Evolutionary conservation across 768 basidiomycete genomes (phyloP), one percentile per base, ranked within the genome.

Genomic region (Tulasnella sp.): DNA sequence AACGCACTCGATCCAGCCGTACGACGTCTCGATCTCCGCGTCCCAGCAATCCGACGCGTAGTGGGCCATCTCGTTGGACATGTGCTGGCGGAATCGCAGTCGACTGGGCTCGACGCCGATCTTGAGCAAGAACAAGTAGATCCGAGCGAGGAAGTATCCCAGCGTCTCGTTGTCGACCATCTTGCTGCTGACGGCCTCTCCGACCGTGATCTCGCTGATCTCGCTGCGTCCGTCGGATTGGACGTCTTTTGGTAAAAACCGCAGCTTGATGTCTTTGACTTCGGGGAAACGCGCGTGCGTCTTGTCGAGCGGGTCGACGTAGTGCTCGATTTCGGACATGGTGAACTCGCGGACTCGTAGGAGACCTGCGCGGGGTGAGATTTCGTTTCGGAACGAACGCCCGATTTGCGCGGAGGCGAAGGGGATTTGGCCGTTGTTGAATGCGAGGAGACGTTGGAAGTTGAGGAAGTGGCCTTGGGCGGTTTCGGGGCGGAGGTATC

Each of bases 11-110:
- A 94, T 97, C 97, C 97, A 99, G 67, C 91, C 89, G 78, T 91
- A 91, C 70, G 93, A 92, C 74, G 93, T 95, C 78, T 95, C 88
- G 79, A 99, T 98, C 85, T 99, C 97, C 58, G 96, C 97, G 82
- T 99, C 97, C 97, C 97, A 99, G 84, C 97, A 99, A 84, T 99
- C 97, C 49, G 95, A 89, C 74, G 97, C 97, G 83, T 99, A 99
- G 83, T 99, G 97, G 0, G 97, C 97, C 97, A 99, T 99, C 86
- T 99, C 97, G 84, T 99, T 99, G 45, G 85, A 88, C 97, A 99
- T 99, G 83, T 99, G 97, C 81, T 99, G 97, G 40, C 97, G 88
- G 89, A 98, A 99, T 72, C 97, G 89, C 78, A 98, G 85, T 9
- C 95, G 89, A 68, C 81, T 78, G 17, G 91, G 90, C 85, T 96